Percentiles rank a stretch among this genome's conserved stretches.
These are phyloP conservation scores for Samsoniella hepiali DNA, from an alignment of 2,329 filamentous ascomycete genomes.

Conservation along the genomic window DNA sequence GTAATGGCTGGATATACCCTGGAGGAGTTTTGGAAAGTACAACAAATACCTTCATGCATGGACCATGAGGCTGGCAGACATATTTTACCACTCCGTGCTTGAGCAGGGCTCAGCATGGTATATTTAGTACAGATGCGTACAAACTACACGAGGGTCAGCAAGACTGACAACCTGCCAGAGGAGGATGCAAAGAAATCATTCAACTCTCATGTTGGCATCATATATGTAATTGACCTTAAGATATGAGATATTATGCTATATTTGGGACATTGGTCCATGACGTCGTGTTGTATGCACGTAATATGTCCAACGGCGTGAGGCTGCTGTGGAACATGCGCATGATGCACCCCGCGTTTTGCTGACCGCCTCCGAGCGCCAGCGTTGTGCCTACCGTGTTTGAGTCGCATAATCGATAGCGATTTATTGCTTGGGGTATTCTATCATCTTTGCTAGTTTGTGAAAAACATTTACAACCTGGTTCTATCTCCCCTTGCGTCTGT, in stretches of 20 bases:
- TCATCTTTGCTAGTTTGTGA: no score
- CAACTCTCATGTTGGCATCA: background rate
- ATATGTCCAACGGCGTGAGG: background rate
- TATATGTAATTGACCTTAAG: background rate
- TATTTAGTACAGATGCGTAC: slow-evolving; percentile 5
- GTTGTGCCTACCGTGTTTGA: no score
- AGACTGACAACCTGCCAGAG: background rate
- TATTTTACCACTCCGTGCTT: background rate
- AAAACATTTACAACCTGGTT: background rate
- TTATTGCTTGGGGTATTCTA: no score
- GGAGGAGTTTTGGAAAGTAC: slow-evolving; percentile 11
- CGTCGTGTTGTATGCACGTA: background rate
- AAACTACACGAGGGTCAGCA: background rate
- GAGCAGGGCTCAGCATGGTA: slow-evolving; percentile 15
- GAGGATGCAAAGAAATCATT: background rate
- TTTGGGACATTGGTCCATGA: background rate
- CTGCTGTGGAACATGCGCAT: slow-evolving; percentile 1
- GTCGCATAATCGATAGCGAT: no score
- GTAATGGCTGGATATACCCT: slow-evolving; percentile 18
- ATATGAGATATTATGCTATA: no score
- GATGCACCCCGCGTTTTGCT: background rate
- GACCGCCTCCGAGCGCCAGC: background rate
- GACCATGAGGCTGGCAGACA: slow-evolving; percentile 1
- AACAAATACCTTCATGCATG: background rate
- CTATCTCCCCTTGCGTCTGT: background rate